Percentiles rank a stretch among this genome's conserved stretches.
phyloP scores from a whole-genome alignment of 2,329 filamentous ascomycete species.

The Bipolaris gigantea region DNA sequence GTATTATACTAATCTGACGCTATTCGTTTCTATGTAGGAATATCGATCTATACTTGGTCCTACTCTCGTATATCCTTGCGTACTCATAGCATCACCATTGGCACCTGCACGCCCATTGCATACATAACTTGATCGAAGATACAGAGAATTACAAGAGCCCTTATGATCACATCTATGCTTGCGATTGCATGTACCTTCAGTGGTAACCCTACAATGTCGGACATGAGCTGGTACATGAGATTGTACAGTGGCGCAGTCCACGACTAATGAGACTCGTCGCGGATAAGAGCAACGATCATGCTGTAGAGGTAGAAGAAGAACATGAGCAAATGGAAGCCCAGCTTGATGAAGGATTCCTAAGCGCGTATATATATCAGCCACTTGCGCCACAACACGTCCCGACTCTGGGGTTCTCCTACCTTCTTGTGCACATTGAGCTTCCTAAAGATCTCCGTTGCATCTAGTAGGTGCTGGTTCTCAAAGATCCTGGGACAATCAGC shows the following conservation, averaged over 20 bases:
- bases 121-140: too few species aligned
- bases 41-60: conserved; percentile 17
- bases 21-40: conserved; percentile 41
- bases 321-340: conserved; percentile 98
- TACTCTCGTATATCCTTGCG: background rate
- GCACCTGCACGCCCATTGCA: too few species aligned
- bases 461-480: conserved; percentile 94
- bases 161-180: too few species aligned
- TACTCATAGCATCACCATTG: background rate
- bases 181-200: too few species aligned
- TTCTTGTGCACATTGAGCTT: conserved; percentile 99
- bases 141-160: too few species aligned
- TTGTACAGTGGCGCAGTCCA: conserved; percentile 20
- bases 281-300: conserved; percentile 96
- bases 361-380: conserved; percentile 13
- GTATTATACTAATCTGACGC: conserved; percentile 34
- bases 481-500: conserved; percentile 70
- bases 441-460: conserved; percentile 98
- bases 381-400: background rate
- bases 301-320: conserved; percentile 99
- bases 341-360: conserved; percentile 97
- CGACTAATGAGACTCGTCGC: conserved; percentile 78
- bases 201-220: too few species aligned
- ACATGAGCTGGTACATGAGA: too few species aligned
- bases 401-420: conserved; percentile 53